phyloP scores from a whole-genome alignment of 768 basidiomycete genomes.

The Heimioporus sp. region DNA sequence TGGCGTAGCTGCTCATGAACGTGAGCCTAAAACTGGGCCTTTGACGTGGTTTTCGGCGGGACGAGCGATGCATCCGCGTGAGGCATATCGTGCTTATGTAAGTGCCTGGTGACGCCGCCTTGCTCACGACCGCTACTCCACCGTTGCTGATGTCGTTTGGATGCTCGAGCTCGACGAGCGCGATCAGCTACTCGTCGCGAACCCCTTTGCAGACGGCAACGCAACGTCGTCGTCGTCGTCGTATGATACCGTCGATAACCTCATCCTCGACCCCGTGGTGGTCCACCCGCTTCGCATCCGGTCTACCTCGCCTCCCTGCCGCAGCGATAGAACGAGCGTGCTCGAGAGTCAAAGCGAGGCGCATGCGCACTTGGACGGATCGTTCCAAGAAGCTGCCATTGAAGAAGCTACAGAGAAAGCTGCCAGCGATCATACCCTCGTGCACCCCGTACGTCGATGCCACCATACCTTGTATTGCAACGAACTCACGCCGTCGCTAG shows the following conservation, averaged over 20 bases:
- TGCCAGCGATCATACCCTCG: conserved; percentile 1
- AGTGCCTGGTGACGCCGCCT: background rate
- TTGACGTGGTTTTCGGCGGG: conserved; percentile 67
- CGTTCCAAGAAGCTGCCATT: background rate
- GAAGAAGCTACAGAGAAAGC: background rate
- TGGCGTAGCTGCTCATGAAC: conserved; percentile 59
- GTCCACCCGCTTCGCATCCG: conserved; percentile 18
- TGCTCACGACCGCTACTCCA: background rate
- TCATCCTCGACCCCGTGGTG: background rate
- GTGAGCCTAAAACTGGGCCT: conserved; percentile 79
- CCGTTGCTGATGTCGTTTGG: conserved; percentile 20
- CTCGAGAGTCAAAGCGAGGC: conserved; percentile 1
- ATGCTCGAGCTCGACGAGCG: conserved; percentile 27
- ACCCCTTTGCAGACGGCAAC: conserved; percentile 9
- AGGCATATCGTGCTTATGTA: conserved; percentile 54
- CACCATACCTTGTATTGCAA: background rate
- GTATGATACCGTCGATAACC: background rate
- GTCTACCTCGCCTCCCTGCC: conserved; percentile 5
- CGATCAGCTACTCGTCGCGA: conserved; percentile 21
- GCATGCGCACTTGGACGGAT: background rate
- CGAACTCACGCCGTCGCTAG: conserved; percentile 36
- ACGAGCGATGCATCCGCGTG: conserved; percentile 81
- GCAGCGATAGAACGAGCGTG: background rate
- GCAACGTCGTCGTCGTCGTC: background rate
- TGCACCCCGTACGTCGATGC: conserved; percentile 19